Evolutionary conservation across 2,329 filamentous ascomycete genomes (phyloP), one percentile per base, ranked within the genome.

Genomic region (Alternaria consortialis): DNA sequence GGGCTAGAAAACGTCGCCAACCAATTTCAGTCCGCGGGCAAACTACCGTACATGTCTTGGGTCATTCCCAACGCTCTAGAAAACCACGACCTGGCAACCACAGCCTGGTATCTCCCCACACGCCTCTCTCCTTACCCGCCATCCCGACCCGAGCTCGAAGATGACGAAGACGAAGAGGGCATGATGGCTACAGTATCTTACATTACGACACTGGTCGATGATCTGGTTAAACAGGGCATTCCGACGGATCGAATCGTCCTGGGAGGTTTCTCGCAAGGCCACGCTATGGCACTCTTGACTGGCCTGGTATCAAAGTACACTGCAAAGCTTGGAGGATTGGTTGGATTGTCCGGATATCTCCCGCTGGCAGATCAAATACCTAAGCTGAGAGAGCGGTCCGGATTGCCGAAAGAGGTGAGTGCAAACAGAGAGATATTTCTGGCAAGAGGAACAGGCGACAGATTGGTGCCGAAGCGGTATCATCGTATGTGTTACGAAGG

Each of bases 11-110:
- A 82, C 51, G 74, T 84, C 8, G 80, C 80, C 15, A 76, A 80
- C 29, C 82, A 84, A 64, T 84, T 85, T 65, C 82, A 84, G 60
- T 68, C 79, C 39, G 81, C 81, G 44, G 72, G 74, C 60, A 85
- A 85, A 70, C 76, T 85, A 5, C 78, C 82, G 0, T 78, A 84
- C 66, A 71, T 84, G 64, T 76, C 78, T 48, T 85, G 83, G 83
- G 73, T 84, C 40, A 78, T 86, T 29, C 84, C 84, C 13, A 84
- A 83, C 56, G 83, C 84, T 3, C 74, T 78, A 42, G 77, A 82
- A 39, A 81, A 84, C 66, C 79, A 75, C 57, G 81, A 84, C 46
- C 75, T 82, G 15, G 79, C 78, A 64, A 72, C 79, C 25, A 82
- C 78, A 60, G 84, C 81, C 20, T 85, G 82, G 84, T 84, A 79